phyloP scores from a whole-genome alignment of 179 eudicot genomes.

The Beta corolliflora region DNA sequence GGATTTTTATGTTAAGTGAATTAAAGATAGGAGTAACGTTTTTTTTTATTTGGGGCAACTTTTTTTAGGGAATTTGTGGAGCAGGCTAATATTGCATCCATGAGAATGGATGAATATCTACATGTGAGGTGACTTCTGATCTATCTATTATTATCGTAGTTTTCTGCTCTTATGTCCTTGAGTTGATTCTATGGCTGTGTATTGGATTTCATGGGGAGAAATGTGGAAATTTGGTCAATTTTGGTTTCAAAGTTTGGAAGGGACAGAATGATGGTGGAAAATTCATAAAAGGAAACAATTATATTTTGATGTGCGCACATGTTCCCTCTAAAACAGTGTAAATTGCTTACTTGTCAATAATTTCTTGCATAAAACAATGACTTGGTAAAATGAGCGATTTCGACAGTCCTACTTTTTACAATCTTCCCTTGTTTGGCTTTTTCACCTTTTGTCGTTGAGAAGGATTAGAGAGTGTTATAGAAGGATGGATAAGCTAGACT shows the following conservation, averaged over 20 bases:
- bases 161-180: background rate
- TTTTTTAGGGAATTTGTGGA: constrained; percentile 72
- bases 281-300: background rate
- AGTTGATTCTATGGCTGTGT: constrained; percentile 3
- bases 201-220: background rate
- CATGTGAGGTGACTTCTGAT: constrained; percentile 93
- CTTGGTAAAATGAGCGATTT: background rate
- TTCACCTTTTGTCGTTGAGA: no score
- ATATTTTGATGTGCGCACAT: background rate
- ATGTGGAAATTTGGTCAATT: background rate
- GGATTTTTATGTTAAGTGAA: background rate
- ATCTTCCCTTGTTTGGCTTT: background rate
- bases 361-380: background rate
- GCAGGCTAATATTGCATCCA: constrained; percentile 73
- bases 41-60: background rate
- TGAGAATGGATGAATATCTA: constrained; percentile 84
- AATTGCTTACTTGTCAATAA: background rate
- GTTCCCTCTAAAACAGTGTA: background rate
- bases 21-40: background rate
- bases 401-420: background rate
- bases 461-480: background rate
- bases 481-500: background rate
- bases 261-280: background rate
- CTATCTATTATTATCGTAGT: constrained; percentile 14
- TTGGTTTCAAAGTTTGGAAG: background rate